phyloP scores from a whole-genome alignment of 2,329 filamentous ascomycete genomes.

The Saccharata proteae region DNA sequence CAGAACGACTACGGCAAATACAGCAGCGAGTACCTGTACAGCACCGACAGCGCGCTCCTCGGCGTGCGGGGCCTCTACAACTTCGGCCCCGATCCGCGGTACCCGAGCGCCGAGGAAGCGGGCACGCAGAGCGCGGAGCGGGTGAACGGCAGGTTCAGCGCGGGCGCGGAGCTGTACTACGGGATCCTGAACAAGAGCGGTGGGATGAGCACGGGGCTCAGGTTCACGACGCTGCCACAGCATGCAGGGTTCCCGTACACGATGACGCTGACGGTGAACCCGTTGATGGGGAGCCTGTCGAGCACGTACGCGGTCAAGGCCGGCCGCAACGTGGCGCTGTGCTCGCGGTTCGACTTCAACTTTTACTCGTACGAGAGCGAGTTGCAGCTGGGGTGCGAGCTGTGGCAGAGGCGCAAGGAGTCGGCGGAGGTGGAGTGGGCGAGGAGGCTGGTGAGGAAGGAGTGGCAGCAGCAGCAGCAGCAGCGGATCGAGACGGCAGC shows the following conservation, averaged over 20 bases:
- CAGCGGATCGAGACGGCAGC: constrained; percentile 17
- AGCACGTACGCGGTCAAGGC: constrained; percentile 88
- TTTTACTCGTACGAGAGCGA: constrained; percentile 97
- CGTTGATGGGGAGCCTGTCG: constrained; percentile 84
- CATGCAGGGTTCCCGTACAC: constrained; percentile 83
- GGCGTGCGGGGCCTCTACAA: constrained; percentile 88
- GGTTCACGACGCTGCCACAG: constrained; percentile 76
- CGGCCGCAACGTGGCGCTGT: constrained; percentile 69
- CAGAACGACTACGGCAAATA: constrained; percentile 82
- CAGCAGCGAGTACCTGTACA: constrained; percentile 79
- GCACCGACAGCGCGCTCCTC: constrained; percentile 80
- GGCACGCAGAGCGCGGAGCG: constrained; percentile 35
- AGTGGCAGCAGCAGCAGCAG: constrained; percentile 1
- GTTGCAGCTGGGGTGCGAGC: constrained; percentile 79
- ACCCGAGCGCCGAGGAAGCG: constrained; percentile 10
- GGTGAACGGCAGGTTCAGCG: constrained; percentile 73
- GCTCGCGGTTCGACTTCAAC: constrained; percentile 91
- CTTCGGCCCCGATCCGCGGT: constrained; percentile 61
- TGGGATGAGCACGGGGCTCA: constrained; percentile 74
- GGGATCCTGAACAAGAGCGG: constrained; percentile 88
- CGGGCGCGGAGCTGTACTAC: constrained; percentile 90
- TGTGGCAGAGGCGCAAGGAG: constrained; percentile 56
- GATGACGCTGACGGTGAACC: constrained; percentile 85
- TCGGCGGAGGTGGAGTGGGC: constrained; percentile 5
- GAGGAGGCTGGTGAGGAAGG: constrained; percentile 3